Conservation (phyloP, 2,329 filamentous ascomycete genomes). For the Ceratocystis cacaofunesta region DNA sequence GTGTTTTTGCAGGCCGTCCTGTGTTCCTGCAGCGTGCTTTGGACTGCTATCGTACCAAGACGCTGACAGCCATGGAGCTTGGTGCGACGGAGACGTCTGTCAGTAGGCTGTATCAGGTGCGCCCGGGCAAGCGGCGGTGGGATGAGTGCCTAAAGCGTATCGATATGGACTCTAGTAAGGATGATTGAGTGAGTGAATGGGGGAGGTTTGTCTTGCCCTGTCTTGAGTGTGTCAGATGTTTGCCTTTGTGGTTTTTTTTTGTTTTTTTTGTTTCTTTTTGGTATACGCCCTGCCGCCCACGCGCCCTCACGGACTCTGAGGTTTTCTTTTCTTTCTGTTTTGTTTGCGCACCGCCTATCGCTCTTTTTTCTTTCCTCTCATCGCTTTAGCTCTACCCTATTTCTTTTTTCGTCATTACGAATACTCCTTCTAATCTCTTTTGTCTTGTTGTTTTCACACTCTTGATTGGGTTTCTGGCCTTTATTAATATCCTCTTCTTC, state of each 20-base stretch:
- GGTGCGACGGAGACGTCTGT: conserved; percentile 60
- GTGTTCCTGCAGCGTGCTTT: conserved; percentile 87
- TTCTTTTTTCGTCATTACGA: neutral
- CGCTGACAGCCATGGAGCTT: conserved; percentile 64
- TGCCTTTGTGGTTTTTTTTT: conserved; percentile 5
- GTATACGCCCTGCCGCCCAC: conserved; percentile 6
- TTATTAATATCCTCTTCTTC: neutral
- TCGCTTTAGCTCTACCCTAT: neutral
- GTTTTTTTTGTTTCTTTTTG: conserved; percentile 1
- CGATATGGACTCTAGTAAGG: conserved; percentile 21
- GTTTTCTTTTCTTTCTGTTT: neutral
- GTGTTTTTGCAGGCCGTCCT: conserved; percentile 73
- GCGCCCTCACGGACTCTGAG: conserved; percentile 5
- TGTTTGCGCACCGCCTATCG: neutral
- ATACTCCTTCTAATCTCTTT: neutral
- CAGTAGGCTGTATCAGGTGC: conserved; percentile 77
- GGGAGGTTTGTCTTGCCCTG: neutral
- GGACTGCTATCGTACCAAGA: conserved; percentile 89
- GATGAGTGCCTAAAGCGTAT: conserved; percentile 37
- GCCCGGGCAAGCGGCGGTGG: conserved; percentile 69
- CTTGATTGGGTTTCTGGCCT: neutral
- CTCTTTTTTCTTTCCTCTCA: neutral
- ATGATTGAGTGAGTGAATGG: neutral
- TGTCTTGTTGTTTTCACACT: neutral
- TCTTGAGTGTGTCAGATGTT: neutral